phyloP scores from a whole-genome alignment of 805 yeast genomes.

The Kockiozyma suomiensis region DNA sequence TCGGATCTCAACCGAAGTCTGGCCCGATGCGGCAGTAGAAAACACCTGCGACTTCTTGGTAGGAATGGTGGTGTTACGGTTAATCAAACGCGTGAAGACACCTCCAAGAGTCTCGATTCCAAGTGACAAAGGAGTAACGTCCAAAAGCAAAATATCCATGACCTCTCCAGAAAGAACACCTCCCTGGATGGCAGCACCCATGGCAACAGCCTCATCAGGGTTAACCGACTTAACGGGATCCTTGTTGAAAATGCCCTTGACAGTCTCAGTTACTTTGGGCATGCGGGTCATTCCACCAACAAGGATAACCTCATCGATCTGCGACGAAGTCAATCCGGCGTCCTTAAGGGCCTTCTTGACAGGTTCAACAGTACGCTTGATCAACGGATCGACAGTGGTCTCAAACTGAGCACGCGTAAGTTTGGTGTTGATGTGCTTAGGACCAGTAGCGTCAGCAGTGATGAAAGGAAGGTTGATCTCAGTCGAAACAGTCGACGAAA shows the following conservation, averaged over 20 bases:
- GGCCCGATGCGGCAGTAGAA: constrained; percentile 96
- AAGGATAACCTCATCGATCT: constrained; percentile 76
- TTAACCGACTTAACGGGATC: constrained; percentile 89
- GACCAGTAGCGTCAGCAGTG: constrained; percentile 83
- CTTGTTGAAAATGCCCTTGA: constrained; percentile 73
- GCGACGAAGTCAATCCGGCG: constrained; percentile 66
- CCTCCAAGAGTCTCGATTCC: constrained; percentile 99
- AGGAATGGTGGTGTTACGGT: constrained; percentile 95
- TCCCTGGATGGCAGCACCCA: constrained; percentile 98
- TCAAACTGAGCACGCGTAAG: constrained; percentile 69
- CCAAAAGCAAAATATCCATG: constrained; percentile 84
- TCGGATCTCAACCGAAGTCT: constrained; percentile 94
- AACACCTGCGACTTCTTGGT: constrained; percentile 95
- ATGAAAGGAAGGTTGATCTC: constrained; percentile 81
- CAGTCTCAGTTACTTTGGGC: constrained; percentile 84
- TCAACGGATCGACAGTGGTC: constrained; percentile 64
- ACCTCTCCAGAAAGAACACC: constrained; percentile 95
- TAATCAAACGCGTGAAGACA: constrained; percentile 88
- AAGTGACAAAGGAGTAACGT: constrained; percentile 84
- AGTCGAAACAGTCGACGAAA: constrained; percentile 71
- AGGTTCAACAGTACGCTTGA: constrained; percentile 73
- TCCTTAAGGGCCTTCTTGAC: constrained; percentile 82
- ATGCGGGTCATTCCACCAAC: constrained; percentile 93
- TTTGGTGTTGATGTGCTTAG: constrained; percentile 74
- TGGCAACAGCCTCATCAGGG: constrained; percentile 93